phyloP scores from a whole-genome alignment of 2,329 filamentous ascomycete species.

The Epichloe brachyelytri region DNA sequence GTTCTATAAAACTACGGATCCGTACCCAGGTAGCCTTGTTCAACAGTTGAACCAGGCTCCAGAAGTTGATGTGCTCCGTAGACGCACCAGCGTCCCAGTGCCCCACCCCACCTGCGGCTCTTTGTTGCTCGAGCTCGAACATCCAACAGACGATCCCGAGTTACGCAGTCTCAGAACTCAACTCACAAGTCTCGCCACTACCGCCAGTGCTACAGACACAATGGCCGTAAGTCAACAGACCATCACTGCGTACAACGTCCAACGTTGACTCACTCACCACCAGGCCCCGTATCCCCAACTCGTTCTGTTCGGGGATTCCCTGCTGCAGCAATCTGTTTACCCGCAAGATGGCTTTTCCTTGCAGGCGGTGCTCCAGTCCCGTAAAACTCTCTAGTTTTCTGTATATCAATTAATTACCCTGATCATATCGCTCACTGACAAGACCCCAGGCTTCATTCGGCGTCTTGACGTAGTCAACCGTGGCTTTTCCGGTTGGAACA shows the following conservation, averaged over 20 bases:
- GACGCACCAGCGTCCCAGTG: too few relatives aligned
- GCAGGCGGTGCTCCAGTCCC: constrained; percentile 54
- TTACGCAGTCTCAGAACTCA: too few relatives aligned
- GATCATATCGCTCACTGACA: neutral
- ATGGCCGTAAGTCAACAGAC: constrained; percentile 12
- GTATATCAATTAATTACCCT: too few relatives aligned
- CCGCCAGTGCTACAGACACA: neutral
- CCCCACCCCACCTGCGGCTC: too few relatives aligned
- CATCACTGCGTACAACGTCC: neutral
- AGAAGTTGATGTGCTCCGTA: too few relatives aligned
- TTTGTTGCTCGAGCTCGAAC: too few relatives aligned
- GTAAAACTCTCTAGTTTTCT: constrained; percentile 30
- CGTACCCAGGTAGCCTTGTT: too few relatives aligned
- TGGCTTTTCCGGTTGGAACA: constrained; percentile 79
- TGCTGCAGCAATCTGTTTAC: constrained; percentile 57
- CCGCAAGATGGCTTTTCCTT: constrained; percentile 60
- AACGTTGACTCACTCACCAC: neutral
- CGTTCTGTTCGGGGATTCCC: constrained; percentile 81
- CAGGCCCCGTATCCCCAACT: constrained; percentile 50
- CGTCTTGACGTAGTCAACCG: constrained; percentile 79
- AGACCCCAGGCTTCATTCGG: constrained; percentile 52
- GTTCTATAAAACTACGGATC: too few relatives aligned
- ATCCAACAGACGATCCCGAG: too few relatives aligned
- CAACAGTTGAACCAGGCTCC: too few relatives aligned
- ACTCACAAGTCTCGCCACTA: too few relatives aligned